These are phyloP conservation scores for Prunus armeniaca DNA, from an alignment of 306 rosid species.

Conservation along the genomic window DNA sequence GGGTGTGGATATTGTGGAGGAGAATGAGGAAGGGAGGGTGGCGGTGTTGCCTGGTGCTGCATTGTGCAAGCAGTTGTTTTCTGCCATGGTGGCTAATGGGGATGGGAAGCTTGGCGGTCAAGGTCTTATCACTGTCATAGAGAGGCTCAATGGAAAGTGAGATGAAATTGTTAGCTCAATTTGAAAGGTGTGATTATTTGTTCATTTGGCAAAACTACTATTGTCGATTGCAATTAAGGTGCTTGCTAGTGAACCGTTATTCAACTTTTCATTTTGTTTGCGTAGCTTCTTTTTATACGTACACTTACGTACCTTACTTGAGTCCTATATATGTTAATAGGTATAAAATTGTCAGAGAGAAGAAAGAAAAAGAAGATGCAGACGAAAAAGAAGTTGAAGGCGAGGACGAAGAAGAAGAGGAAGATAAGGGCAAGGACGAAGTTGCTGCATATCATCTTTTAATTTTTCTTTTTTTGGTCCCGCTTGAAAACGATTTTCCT, in stretches of 20 bases:
- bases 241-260: neutral
- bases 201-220: neutral
- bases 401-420: too few species aligned
- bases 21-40: slow-evolving; percentile 34
- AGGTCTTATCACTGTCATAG: slow-evolving; percentile 62
- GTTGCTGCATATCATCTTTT: too few species aligned
- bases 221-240: neutral
- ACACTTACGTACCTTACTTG: too few species aligned
- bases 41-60: slow-evolving; percentile 80
- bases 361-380: too few species aligned
- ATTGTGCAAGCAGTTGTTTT: slow-evolving; percentile 57
- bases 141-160: slow-evolving; percentile 67
- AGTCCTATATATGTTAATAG: too few species aligned
- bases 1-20: too few species aligned
- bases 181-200: neutral
- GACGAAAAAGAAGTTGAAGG: too few species aligned
- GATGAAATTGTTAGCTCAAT: neutral
- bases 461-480: too few species aligned
- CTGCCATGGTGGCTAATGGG: slow-evolving; percentile 78
- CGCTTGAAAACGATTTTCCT: too few species aligned
- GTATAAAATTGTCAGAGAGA: too few species aligned
- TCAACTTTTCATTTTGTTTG: too few species aligned
- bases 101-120: slow-evolving; percentile 72
- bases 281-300: neutral
- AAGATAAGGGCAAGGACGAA: too few species aligned